Evolutionary conservation across 179 eudicot species (phyloP), one percentile per base, ranked within the genome.

Genomic region (Beta lomatogona): DNA sequence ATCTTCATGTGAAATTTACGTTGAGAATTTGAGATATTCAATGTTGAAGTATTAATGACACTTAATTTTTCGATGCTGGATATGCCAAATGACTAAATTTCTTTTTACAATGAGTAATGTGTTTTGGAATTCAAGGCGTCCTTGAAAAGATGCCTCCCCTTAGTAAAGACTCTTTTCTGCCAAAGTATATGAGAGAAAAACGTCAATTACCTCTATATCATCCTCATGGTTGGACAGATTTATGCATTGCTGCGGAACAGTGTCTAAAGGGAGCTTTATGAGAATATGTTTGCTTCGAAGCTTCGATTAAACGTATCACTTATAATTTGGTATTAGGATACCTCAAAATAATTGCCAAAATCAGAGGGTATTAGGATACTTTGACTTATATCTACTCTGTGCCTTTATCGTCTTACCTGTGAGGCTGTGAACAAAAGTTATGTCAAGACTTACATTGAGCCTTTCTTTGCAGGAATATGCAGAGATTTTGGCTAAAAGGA

Each of bases 401-500:
- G 69, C 5, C 44, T 16, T 75, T 75, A 22, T 21, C 57, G 15
- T 53, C 9, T 76, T 41, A 41, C 9, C 7, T n/a, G 76, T 52
- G 21, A 44, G 41, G 41, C 41, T 36, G 41, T 36, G 41, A 36
- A 25, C 22, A 19, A 46, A 28, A 31, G 16, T 58, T 11, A 71
- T 28, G 53, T 14, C 31, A 52, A 14, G 15, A 61, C 61, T 77
- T 21, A 75, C 21, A 6, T 54, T 70, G 61, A 59, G n/a, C 71
- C 50, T 25, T 69, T 75, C 64, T 36, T 21, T 71, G 72, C 84
- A 95, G 98, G 98, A 95, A 81, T 92, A 92, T 75, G 81, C 84
- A 66, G 89, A 86, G 71, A 85, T 93, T 78, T 81, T 90, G 81
- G 77, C 75, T 19, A 89, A 82, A 87, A 87, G 98, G 89, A 83